Evolutionary conservation across 495 filamentous ascomycete species (phyloP).

Genomic region (Aspergillus nanangensis): DNA sequence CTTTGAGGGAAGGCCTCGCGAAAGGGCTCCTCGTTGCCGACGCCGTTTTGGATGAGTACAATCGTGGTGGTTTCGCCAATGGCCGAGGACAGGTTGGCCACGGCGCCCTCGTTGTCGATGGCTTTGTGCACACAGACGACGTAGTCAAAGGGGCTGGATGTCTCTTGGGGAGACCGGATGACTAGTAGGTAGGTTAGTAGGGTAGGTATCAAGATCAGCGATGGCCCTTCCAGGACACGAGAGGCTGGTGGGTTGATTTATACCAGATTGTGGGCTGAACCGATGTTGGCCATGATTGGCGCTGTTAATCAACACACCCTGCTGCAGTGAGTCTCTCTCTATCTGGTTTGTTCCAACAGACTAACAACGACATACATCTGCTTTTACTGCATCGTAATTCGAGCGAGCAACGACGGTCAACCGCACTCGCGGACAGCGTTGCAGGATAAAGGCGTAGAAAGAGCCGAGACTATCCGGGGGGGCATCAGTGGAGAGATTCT

Average conservation of each 20-base stretch:
- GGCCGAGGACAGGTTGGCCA: background rate
- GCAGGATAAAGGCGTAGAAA: background rate
- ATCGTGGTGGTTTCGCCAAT: conserved; percentile 24
- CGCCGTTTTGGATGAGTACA: conserved; percentile 65
- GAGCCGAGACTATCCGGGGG: background rate
- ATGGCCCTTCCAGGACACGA: background rate
- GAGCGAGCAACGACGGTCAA: background rate
- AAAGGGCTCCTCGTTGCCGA: conserved; percentile 60
- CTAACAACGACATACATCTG: background rate
- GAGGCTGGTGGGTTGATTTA: background rate
- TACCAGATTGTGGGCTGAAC: background rate
- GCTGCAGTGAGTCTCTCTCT: background rate
- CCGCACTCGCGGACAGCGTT: background rate
- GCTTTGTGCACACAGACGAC: background rate
- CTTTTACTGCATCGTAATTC: background rate
- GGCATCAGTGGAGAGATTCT: background rate
- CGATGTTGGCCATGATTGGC: background rate
- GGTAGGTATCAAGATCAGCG: no score
- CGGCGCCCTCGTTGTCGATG: background rate
- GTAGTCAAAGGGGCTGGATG: background rate
- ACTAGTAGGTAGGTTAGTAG: no score
- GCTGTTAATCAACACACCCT: background rate
- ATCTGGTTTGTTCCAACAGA: no score
- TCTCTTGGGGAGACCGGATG: background rate
- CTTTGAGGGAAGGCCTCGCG: conserved; percentile 47